Evolutionary conservation across 306 rosid genomes (phyloP).

Genomic region (Arachis stenosperma): DNA sequence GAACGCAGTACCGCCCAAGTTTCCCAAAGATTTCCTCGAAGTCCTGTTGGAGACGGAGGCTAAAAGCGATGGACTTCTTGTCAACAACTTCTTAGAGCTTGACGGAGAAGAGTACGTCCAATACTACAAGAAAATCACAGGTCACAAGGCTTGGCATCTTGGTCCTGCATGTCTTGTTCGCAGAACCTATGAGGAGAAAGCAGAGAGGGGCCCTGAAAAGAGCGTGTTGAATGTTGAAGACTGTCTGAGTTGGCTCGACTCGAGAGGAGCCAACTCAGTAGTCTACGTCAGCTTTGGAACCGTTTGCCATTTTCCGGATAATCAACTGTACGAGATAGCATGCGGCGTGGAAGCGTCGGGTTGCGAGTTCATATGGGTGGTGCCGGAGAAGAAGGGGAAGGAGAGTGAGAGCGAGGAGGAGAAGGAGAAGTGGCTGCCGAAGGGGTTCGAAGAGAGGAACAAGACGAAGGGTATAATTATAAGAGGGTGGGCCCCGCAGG

Average conservation of each 20-base stretch:
- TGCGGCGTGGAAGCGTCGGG: constrained; percentile 22
- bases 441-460: constrained; percentile 30
- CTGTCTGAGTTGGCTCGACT: constrained; percentile 34
- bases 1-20: constrained; percentile 14
- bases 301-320: constrained; percentile 17
- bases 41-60: not conserved
- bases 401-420: constrained; percentile 15
- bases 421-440: constrained; percentile 33
- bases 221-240: constrained; percentile 17
- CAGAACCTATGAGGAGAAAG: constrained; percentile 21
- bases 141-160: constrained; percentile 41
- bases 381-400: constrained; percentile 29
- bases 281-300: constrained; percentile 40
- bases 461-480: constrained; percentile 30
- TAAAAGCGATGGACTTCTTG: constrained; percentile 41
- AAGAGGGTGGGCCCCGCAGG: constrained; percentile 43
- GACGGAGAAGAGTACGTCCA: constrained; percentile 37
- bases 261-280: constrained; percentile 30
- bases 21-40: not conserved
- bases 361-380: constrained; percentile 37
- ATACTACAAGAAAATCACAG: constrained; percentile 22
- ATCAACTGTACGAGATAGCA: constrained; percentile 37
- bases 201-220: constrained; percentile 17
- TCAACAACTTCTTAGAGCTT: constrained; percentile 42
- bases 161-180: constrained; percentile 40